Conservation (phyloP, 2,329 filamentous ascomycete species). For the Sporothrix globosa region DNA sequence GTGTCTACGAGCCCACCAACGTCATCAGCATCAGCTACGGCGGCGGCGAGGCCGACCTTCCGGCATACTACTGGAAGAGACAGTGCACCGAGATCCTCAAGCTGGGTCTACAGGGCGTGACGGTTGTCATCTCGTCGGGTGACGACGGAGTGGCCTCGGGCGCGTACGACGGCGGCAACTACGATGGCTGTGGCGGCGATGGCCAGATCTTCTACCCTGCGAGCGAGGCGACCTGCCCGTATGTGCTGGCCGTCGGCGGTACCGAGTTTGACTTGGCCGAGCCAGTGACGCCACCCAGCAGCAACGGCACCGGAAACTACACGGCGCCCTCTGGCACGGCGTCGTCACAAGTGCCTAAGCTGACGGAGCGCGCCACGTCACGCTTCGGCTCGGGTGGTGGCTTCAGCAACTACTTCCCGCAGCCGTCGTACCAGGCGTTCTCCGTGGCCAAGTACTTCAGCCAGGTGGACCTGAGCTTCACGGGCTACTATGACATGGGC, state of each 20-base stretch:
- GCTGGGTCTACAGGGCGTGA: conserved; percentile 55
- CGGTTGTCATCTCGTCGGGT: conserved; percentile 53
- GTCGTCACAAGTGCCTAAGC: conserved; percentile 11
- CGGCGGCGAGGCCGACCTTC: conserved; percentile 57
- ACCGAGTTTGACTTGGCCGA: conserved; percentile 47
- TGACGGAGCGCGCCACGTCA: conserved; percentile 37
- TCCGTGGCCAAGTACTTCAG: conserved; percentile 49
- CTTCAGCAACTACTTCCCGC: conserved; percentile 52
- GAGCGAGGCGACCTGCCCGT: conserved; percentile 48
- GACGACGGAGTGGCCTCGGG: conserved; percentile 51
- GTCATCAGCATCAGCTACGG: conserved; percentile 62
- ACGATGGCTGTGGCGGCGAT: conserved; percentile 37
- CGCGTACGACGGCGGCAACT: conserved; percentile 40
- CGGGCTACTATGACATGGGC: conserved; percentile 36
- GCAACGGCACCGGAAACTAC: conserved; percentile 23
- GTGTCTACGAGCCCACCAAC: conserved; percentile 54
- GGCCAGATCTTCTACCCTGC: conserved; percentile 38
- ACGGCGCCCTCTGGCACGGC: conserved; percentile 14
- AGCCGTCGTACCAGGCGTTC: conserved; percentile 49
- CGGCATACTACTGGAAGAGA: conserved; percentile 56
- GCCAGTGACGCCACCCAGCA: background rate
- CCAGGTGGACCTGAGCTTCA: conserved; percentile 34
- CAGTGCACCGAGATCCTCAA: conserved; percentile 58
- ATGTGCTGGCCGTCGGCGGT: conserved; percentile 56
- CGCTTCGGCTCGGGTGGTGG: conserved; percentile 48